Conservation (phyloP, 2,329 filamentous ascomycete species). For the Verticillium albo-atrum region DNA sequence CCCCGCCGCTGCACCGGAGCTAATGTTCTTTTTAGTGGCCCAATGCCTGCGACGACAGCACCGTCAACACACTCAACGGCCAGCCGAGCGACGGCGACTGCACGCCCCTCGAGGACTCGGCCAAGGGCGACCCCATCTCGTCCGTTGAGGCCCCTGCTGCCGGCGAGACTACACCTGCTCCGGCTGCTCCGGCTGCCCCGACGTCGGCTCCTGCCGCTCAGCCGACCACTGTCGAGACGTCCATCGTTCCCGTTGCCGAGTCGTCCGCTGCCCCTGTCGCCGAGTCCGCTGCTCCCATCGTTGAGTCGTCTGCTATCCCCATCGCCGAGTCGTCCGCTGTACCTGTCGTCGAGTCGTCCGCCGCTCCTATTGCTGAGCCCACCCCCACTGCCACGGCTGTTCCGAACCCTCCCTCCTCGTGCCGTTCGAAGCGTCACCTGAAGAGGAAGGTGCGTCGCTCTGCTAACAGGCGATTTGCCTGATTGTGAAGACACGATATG, state of each 20-base stretch:
- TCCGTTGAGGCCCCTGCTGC: neutral
- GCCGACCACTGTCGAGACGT: neutral
- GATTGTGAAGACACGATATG: neutral
- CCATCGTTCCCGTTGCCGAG: neutral
- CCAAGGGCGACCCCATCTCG: neutral
- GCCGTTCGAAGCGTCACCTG: neutral
- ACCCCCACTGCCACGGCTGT: neutral
- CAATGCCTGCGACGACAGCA: constrained; percentile 26
- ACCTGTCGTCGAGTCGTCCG: neutral
- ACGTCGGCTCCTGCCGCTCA: neutral
- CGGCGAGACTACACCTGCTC: neutral
- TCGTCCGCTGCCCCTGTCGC: neutral
- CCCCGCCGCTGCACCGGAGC: neutral
- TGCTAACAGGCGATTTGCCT: neutral
- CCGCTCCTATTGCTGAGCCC: neutral
- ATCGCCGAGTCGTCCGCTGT: neutral
- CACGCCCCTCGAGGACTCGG: constrained; percentile 11
- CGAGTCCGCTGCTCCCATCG: neutral
- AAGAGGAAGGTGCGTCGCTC: neutral
- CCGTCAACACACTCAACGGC: constrained; percentile 22
- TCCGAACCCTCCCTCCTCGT: neutral
- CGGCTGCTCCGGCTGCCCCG: neutral
- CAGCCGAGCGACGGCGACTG: constrained; percentile 26
- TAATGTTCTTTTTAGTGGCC: constrained; percentile 16
- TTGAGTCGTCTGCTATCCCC: neutral